A percentile compares a stretch with the other conserved stretches of the same genome.
phyloP scores from a whole-genome alignment of 208 protist genomes.

The Endotrypanum monterogeii region DNA sequence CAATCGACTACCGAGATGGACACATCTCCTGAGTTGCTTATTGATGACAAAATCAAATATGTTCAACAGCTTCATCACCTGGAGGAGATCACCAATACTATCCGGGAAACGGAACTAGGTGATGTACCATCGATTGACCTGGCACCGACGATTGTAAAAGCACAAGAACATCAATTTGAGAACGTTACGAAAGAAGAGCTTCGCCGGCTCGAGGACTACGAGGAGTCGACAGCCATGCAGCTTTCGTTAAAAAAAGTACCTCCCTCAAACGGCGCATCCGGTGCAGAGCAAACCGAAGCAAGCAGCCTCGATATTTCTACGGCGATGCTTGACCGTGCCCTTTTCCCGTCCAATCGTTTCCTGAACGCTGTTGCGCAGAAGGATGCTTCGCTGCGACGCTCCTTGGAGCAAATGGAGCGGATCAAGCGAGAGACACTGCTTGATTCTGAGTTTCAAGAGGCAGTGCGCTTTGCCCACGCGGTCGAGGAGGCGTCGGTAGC shows the following conservation, averaged over 20 bases:
- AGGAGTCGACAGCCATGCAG: constrained; percentile 36
- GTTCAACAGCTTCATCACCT: constrained; percentile 44
- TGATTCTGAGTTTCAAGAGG: constrained; percentile 76
- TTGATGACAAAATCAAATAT: constrained; percentile 39
- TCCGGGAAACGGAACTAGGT: constrained; percentile 26
- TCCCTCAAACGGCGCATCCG: background rate
- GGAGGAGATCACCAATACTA: constrained; percentile 46
- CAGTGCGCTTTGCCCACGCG: constrained; percentile 52
- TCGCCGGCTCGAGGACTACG: constrained; percentile 57
- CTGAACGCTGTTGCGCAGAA: constrained; percentile 50
- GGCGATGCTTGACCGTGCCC: constrained; percentile 52
- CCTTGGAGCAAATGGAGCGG: constrained; percentile 62
- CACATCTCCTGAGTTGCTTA: constrained; percentile 8
- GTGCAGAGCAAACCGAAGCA: background rate
- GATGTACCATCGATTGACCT: constrained; percentile 58
- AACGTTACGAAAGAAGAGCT: constrained; percentile 65
- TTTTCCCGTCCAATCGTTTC: constrained; percentile 72
- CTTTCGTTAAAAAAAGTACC: background rate
- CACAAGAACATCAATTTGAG: constrained; percentile 46
- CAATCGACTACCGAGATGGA: background rate
- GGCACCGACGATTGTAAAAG: constrained; percentile 57
- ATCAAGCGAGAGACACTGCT: constrained; percentile 76
- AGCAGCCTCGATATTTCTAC: constrained; percentile 18
- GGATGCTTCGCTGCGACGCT: constrained; percentile 43
- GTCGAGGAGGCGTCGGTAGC: constrained; percentile 52